Percentiles rank a stretch among this genome's conserved stretches.
Evolutionary conservation across 768 basidiomycete species (phyloP).

Genomic region (Lyophyllum atratum): DNA sequence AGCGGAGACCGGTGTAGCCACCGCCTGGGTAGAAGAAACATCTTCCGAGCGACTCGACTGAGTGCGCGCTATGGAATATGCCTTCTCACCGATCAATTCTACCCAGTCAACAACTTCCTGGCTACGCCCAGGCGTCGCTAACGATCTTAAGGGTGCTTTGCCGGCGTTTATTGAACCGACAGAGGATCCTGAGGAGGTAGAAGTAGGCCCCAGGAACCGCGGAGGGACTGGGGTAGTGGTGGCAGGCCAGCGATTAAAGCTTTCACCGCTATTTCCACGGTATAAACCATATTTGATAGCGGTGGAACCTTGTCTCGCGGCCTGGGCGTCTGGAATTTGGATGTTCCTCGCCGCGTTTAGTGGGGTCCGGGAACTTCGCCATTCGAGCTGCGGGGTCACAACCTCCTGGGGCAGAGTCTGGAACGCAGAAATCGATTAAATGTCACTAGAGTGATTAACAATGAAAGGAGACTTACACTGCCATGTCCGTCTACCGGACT

Average conservation of each 20-base stretch:
- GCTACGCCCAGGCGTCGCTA: neutral
- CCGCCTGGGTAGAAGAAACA: slow-evolving; percentile 8
- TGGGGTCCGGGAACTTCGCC: neutral
- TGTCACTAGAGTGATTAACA: neutral
- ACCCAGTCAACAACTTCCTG: slow-evolving; percentile 6
- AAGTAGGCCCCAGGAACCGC: neutral
- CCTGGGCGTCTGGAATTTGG: slow-evolving; percentile 2
- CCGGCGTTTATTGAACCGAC: neutral
- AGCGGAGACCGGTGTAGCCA: slow-evolving; percentile 3
- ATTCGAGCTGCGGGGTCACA: neutral
- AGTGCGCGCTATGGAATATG: neutral
- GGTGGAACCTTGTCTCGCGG: slow-evolving; percentile 6
- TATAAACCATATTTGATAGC: slow-evolving; percentile 7
- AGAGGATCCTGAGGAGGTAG: neutral
- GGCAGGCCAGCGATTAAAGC: neutral
- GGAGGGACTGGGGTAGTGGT: neutral
- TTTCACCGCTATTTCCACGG: neutral
- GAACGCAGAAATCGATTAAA: neutral
- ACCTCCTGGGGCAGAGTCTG: neutral
- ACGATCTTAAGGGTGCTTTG: slow-evolving; percentile 1
- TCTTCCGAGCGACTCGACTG: slow-evolving; percentile 11
- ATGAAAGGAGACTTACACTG: neutral
- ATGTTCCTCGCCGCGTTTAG: neutral
- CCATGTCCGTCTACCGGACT: neutral
- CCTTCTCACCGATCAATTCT: slow-evolving; percentile 3